Base-by-base conservation (phyloP, 2,329 filamentous ascomycete species). In the Fusarium sp. region DNA sequence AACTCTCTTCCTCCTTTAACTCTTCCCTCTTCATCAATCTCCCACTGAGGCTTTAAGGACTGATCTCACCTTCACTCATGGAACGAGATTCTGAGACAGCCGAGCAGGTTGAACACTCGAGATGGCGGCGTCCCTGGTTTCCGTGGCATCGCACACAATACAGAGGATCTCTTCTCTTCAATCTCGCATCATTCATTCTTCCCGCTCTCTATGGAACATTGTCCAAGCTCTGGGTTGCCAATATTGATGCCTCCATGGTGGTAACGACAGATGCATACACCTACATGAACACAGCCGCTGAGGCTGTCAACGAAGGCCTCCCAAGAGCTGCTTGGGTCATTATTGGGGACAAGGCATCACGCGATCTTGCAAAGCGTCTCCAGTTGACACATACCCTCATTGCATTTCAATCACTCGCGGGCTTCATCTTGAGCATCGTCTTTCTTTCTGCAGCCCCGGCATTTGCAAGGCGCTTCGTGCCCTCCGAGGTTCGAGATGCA, bases 251-350 rank as follows among this genome's bases (percentile, higher is more conserved):
- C 0, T 88, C 85, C 1, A 79, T 81, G 72, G 80, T 83, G 9
- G 80, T 81, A 2, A 81, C 81, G 9, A 81, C 80, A 4, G 81
- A 83, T 11, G 83, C 87, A 0, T 93, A 92, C 80, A 93, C 91
- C 0, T 94, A 94, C 79, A 92, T 94, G 67, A 86, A 88, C 22
- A 87, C 90, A 1, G 85, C 93, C 0, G 88, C 87, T 2, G 90
- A 94, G 77, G 91, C 93, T 0, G 80, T 94, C 17, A 94, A 94
- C 72, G 92, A 94, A 78, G 92, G 92, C 1, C 87, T 94, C 0
- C 92, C 92, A 0, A 86, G 92, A 24, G 90, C 91, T 0, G 86
- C 91, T 0, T 94, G 90, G 89, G 84, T 91, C 7, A 87, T 93
- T 65, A 93, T 94, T 65, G 92, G 91, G 9, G 91, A 94, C 80